Conservation (phyloP, 2,329 filamentous ascomycete genomes). For the Trichoderma sp. region DNA sequence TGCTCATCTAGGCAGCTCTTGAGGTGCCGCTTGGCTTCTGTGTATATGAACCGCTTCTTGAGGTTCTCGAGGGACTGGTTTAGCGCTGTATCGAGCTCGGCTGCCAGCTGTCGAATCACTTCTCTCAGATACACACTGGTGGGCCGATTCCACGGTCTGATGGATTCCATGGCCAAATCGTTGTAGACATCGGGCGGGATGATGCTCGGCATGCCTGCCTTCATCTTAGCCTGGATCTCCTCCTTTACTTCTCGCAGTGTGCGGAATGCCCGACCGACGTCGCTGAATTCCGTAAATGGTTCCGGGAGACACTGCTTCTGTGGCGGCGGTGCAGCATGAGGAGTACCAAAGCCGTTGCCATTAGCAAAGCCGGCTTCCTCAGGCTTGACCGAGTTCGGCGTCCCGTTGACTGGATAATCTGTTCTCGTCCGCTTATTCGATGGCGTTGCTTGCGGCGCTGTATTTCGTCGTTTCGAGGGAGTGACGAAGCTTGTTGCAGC, state of each 20-base stretch:
- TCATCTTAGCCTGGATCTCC: slow-evolving; percentile 56
- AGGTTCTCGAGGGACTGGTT: slow-evolving; percentile 48
- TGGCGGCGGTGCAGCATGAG: slow-evolving; percentile 10
- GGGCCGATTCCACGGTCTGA: slow-evolving; percentile 59
- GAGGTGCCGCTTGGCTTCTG: slow-evolving; percentile 47
- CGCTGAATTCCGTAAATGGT: slow-evolving; percentile 44
- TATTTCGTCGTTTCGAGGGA: slow-evolving; percentile 33
- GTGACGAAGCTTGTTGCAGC: slow-evolving; percentile 29
- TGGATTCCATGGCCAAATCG: slow-evolving; percentile 56
- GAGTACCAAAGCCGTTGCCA: slow-evolving; percentile 24
- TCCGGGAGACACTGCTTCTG: slow-evolving; percentile 30
- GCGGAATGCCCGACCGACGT: slow-evolving; percentile 44
- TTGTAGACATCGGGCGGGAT: slow-evolving; percentile 63
- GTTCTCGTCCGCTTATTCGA: slow-evolving; percentile 36
- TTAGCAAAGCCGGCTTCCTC: slow-evolving; percentile 36
- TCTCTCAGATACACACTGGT: slow-evolving; percentile 50
- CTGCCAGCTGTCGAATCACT: slow-evolving; percentile 51
- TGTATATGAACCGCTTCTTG: slow-evolving; percentile 52
- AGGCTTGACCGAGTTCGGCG: slow-evolving; percentile 38
- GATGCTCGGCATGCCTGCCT: slow-evolving; percentile 59
- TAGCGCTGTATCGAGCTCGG: slow-evolving; percentile 50
- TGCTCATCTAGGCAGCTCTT: slow-evolving; percentile 46
- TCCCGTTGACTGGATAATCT: slow-evolving; percentile 24
- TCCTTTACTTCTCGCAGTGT: slow-evolving; percentile 54
- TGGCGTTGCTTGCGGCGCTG: slow-evolving; percentile 34